phyloP scores from a whole-genome alignment of 2,329 filamentous ascomycete species.

The Dothiorella sarmentorum region DNA sequence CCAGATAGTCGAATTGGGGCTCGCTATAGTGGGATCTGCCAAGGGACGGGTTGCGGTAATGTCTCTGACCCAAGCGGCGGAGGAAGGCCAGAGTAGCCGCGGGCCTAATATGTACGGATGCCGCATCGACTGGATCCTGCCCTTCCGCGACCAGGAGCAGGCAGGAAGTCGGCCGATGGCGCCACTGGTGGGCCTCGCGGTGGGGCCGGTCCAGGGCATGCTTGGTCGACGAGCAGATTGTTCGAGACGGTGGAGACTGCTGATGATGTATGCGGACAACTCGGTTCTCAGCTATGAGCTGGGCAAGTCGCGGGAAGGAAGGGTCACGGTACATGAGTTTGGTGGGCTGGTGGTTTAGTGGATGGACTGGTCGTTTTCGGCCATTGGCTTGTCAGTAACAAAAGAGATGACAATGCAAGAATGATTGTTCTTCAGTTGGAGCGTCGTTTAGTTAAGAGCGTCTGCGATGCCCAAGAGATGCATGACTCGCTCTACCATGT shows the following conservation, averaged over 20 bases:
- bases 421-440: too few species aligned
- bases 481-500: background rate
- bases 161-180: conserved; percentile 40
- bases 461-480: background rate
- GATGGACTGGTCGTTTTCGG: background rate
- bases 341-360: conserved; percentile 3
- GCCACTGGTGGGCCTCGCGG: conserved; percentile 64
- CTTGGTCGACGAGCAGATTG: conserved; percentile 24
- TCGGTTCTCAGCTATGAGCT: conserved; percentile 69
- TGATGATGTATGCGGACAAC: conserved; percentile 70
- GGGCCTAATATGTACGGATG: conserved; percentile 43
- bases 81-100: conserved; percentile 19
- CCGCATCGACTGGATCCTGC: conserved; percentile 56
- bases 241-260: conserved; percentile 58
- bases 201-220: conserved; percentile 58
- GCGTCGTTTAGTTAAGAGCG: background rate
- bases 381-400: background rate
- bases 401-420: too few species aligned
- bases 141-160: conserved; percentile 53
- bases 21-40: conserved; percentile 65
- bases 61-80: conserved; percentile 48
- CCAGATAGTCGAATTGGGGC: conserved; percentile 65
- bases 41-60: conserved; percentile 63
- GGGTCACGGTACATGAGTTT: background rate
- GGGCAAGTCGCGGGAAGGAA: conserved; percentile 22